phyloP scores from a whole-genome alignment of 352 stramenopile species.

The Phytophthora megakarya region DNA sequence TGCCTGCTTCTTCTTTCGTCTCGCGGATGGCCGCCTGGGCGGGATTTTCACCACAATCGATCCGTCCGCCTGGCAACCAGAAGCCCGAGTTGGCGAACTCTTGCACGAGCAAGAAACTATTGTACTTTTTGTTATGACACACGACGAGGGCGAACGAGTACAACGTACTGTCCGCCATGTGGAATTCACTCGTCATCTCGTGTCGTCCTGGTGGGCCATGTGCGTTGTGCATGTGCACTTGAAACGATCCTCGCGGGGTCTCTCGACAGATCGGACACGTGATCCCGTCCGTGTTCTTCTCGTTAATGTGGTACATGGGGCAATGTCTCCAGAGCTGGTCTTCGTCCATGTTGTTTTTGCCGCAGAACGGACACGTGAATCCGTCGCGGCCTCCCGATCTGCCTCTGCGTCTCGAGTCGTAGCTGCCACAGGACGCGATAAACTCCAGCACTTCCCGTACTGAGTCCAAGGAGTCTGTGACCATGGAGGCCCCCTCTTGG shows the following conservation, averaged over 20 bases:
- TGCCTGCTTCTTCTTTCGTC: constrained; percentile 86
- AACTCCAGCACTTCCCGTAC: constrained; percentile 70
- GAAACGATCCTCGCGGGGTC: constrained; percentile 67
- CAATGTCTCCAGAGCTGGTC: constrained; percentile 86
- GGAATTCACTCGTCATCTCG: constrained; percentile 85
- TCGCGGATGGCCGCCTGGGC: constrained; percentile 78
- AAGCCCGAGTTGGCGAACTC: constrained; percentile 88
- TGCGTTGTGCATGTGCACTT: constrained; percentile 87
- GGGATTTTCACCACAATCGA: constrained; percentile 82
- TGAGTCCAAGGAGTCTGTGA: constrained; percentile 72
- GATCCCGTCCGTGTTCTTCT: constrained; percentile 74
- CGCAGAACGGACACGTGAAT: constrained; percentile 79
- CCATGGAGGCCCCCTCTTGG: constrained; percentile 79
- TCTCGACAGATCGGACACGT: constrained; percentile 79
- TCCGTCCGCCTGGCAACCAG: constrained; percentile 78
- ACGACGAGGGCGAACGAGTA: constrained; percentile 89
- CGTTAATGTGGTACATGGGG: constrained; percentile 88
- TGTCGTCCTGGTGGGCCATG: constrained; percentile 76
- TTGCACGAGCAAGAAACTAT: constrained; percentile 85
- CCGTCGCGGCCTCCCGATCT: constrained; percentile 27
- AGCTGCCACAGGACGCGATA: constrained; percentile 50
- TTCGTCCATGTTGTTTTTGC: constrained; percentile 72
- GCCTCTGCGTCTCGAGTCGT: constrained; percentile 23
- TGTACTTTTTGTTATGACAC: constrained; percentile 82
- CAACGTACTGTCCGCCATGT: constrained; percentile 68